Evolutionary conservation across 1,139 yeast species (phyloP), one percentile per base, ranked within the genome.

Genomic region (Blastobotrys persicus): DNA sequence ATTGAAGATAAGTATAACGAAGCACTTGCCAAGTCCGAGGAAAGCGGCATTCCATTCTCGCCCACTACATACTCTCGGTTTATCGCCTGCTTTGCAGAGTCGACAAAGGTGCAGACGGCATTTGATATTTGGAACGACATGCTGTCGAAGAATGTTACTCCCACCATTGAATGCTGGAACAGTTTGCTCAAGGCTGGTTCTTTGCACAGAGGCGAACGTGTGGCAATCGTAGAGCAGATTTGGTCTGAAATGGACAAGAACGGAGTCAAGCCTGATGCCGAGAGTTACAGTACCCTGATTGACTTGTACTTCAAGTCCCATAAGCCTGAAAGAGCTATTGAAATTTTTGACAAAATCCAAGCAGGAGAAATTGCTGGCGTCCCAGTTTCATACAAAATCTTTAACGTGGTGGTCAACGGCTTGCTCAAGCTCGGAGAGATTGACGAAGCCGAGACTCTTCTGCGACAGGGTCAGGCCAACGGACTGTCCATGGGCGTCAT

Each of bases 91-190:
- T 71, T 65, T 53, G 68, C 69, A 34, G 67, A 61, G 31, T 52
- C 65, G 19, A 58, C 66, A 13, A 53, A 57, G 35, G 51, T 65
- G 2, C 57, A 60, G 5, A 61, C 56, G 42, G 70, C 77, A 2
- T 64, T 71, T 44, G 59, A 63, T 3, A 53, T 72, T 2, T 77
- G 79, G 78, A 71, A 69, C 45, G 65, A 64, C 37, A 57, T 77
- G 59, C 54, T 68, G 19, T 51, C 59, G 16, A 48, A 59, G 4
- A 67, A 65, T 4, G 53, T 65, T 9, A 51, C 50, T 1, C 73
- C 75, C 4, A 57, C 71, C 1, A 57, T 69, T 9, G 59, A 59
- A 6, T 62, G 73, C 3, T 78, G 80, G 80, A 75, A 77, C 49
- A 70, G 72, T 46, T 62, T 79, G 45, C 63, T 79, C 31, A 60